Conservation (phyloP, 2,329 filamentous ascomycete species). For the Cadophora luteo-olivacea region DNA sequence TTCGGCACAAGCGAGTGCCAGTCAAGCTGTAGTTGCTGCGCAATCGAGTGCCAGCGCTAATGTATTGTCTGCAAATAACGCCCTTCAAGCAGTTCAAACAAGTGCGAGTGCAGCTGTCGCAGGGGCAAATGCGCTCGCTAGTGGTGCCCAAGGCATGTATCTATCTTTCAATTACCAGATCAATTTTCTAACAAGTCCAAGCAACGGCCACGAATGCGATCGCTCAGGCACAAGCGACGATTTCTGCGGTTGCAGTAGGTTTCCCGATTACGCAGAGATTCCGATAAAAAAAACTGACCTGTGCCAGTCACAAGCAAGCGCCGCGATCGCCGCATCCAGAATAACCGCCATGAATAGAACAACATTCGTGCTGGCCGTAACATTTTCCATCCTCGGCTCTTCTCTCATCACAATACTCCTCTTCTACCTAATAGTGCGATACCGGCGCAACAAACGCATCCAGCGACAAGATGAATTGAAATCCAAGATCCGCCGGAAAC, state of each 20-base stretch:
- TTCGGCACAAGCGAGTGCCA: constrained; percentile 21
- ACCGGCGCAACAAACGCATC: constrained; percentile 19
- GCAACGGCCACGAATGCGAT: constrained; percentile 29
- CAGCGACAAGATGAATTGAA: constrained; percentile 25
- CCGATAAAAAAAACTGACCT: constrained; percentile 7
- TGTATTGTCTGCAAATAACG: constrained; percentile 22
- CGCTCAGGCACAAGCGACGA: constrained; percentile 27
- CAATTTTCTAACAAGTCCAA: background rate
- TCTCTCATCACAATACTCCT: constrained; percentile 31
- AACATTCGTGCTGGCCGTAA: constrained; percentile 32
- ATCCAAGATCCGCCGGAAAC: constrained; percentile 21
- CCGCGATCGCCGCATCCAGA: constrained; percentile 18
- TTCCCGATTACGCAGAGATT: background rate
- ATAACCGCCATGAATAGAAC: constrained; percentile 28
- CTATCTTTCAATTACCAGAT: background rate
- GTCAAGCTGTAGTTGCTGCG: constrained; percentile 12
- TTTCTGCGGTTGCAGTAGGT: constrained; percentile 21
- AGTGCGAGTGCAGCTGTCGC: constrained; percentile 24
- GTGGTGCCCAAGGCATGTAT: constrained; percentile 25
- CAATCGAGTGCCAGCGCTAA: constrained; percentile 17
- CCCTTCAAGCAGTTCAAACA: constrained; percentile 21
- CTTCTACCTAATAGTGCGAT: constrained; percentile 28
- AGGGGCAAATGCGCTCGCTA: constrained; percentile 23
- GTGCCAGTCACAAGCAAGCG: constrained; percentile 23
- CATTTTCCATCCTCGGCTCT: constrained; percentile 37